Evolutionary conservation across 2,329 filamentous ascomycete species (phyloP).

Genomic region (Clathrospora elynae): DNA sequence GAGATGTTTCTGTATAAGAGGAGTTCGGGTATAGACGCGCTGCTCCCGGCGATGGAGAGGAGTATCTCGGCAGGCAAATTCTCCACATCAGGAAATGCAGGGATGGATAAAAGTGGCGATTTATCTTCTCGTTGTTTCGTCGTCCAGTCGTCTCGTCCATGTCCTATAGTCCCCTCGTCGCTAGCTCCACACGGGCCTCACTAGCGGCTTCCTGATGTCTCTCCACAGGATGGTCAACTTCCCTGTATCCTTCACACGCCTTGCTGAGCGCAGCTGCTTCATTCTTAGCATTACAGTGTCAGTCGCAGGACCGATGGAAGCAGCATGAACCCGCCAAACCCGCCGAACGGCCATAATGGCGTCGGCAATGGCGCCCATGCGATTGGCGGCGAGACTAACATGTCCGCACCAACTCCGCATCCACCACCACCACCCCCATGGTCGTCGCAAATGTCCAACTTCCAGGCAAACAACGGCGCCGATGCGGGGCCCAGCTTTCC

Average conservation of each 20-base stretch:
- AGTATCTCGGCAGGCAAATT: no score
- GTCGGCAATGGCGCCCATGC: constrained; percentile 26
- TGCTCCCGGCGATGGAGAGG: no score
- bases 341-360: constrained; percentile 11
- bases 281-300: constrained; percentile 5
- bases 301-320: constrained; percentile 18
- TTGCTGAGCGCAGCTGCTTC: constrained; percentile 8
- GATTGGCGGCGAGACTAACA: constrained; percentile 24
- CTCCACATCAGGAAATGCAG: no score
- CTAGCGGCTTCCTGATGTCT: constrained; percentile 4
- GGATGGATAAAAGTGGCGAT: no score
- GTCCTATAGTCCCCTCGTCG: no score
- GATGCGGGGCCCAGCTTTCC: constrained; percentile 29
- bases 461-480: constrained; percentile 24
- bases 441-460: constrained; percentile 35
- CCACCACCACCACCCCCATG: constrained; percentile 26
- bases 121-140: no score
- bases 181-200: constrained; percentile 12
- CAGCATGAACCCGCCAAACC: constrained; percentile 28
- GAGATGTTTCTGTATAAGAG: no score
- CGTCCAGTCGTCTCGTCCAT: no score
- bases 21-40: no score
- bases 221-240: constrained; percentile 3
- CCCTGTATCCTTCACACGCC: background rate
- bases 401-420: constrained; percentile 24